Evolutionary conservation across 2,329 filamentous ascomycete species (phyloP).

Genomic region (Uncinocarpus reesii): DNA sequence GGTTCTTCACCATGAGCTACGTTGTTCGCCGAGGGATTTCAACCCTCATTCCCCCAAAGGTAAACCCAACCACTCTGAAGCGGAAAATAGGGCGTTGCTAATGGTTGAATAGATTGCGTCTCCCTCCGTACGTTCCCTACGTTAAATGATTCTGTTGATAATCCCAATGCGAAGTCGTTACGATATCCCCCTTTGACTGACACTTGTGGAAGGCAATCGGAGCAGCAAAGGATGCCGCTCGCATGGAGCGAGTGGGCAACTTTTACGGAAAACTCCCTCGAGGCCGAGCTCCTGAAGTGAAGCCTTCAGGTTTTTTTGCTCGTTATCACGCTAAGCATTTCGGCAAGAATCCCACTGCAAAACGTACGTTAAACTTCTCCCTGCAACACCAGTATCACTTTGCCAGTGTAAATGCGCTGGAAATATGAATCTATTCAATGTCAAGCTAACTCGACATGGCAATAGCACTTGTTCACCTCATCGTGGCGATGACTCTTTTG

Average conservation of each 20-base stretch:
- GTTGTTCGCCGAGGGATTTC: conserved; percentile 83
- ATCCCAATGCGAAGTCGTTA: background rate
- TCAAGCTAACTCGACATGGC: conserved; percentile 2
- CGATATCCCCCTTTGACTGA: background rate
- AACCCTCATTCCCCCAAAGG: conserved; percentile 98
- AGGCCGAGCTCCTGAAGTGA: conserved; percentile 71
- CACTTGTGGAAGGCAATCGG: conserved; percentile 63
- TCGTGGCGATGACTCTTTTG: conserved; percentile 64
- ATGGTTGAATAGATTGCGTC: conserved; percentile 58
- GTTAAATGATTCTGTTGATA: background rate
- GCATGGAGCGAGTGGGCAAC: conserved; percentile 95
- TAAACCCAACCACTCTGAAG: conserved; percentile 34
- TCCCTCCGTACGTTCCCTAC: conserved; percentile 57
- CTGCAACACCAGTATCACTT: background rate
- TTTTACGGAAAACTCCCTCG: conserved; percentile 99
- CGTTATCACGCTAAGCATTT: conserved; percentile 85
- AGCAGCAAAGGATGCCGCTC: conserved; percentile 84
- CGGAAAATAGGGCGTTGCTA: conserved; percentile 28
- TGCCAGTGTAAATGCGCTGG: background rate
- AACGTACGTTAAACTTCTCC: conserved; percentile 57
- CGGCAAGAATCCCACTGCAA: conserved; percentile 79
- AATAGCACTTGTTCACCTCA: conserved; percentile 76
- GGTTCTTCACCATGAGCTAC: conserved; percentile 71
- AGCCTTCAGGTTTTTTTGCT: conserved; percentile 72
- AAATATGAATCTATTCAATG: background rate